A percentile compares a stretch with the other conserved stretches of the same genome.
phyloP scores from a whole-genome alignment of 306 rosid species.

The Gastrolobium bilobum region DNA sequence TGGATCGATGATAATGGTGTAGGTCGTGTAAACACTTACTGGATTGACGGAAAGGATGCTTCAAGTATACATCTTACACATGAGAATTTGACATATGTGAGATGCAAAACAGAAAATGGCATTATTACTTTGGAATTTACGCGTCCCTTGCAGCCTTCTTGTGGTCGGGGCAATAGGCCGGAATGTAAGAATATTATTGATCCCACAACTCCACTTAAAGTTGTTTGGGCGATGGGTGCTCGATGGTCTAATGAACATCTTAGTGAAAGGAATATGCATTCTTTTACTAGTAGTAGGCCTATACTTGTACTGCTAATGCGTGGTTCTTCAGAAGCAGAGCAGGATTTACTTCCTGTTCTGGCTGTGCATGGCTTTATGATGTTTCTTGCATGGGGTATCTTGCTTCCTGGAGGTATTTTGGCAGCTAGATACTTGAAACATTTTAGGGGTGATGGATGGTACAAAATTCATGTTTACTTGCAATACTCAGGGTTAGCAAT shows the following conservation, averaged over 20 bases:
- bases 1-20: conserved; percentile 79
- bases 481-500: conserved; percentile 91
- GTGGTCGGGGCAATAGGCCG: conserved; percentile 57
- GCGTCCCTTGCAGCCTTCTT: conserved; percentile 82
- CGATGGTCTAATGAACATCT: conserved; percentile 69
- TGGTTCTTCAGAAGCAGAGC: conserved; percentile 95
- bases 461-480: conserved; percentile 87
- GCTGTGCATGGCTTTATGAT: conserved; percentile 97
- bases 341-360: conserved; percentile 88
- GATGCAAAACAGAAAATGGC: conserved; percentile 86
- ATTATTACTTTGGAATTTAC: conserved; percentile 88
- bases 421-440: conserved; percentile 92
- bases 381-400: conserved; percentile 95
- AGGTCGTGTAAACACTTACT: conserved; percentile 76
- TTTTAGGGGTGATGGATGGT: conserved; percentile 94
- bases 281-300: conserved; percentile 78
- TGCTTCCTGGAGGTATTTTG: conserved; percentile 90
- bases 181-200: conserved; percentile 88
- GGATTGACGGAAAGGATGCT: conserved; percentile 90
- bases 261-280: conserved; percentile 85
- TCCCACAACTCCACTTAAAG: conserved; percentile 81
- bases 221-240: conserved; percentile 97
- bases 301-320: conserved; percentile 74
- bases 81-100: conserved; percentile 81
- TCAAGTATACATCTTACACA: conserved; percentile 67